Evolutionary conservation across 176 grass and related monocot species (phyloP).

Genomic region (Aegilops bicornis): DNA sequence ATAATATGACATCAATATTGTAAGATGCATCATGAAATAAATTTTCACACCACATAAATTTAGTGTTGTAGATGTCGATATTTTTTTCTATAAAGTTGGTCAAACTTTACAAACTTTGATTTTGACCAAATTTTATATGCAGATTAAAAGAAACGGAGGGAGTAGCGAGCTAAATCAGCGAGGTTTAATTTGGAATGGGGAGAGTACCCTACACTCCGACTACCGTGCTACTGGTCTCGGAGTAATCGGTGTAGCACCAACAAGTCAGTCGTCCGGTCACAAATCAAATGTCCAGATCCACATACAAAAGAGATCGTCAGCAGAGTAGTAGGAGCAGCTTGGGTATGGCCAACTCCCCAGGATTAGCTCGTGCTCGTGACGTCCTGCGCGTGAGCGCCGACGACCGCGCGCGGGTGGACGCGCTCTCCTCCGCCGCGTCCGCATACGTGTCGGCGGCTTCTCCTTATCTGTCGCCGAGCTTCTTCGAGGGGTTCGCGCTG

Average conservation of each 20-base stretch:
- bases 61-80: too few species aligned
- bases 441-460: not conserved
- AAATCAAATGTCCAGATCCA: not conserved
- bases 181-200: too few species aligned
- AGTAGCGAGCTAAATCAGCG: too few species aligned
- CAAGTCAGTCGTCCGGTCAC: not conserved
- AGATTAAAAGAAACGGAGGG: too few species aligned
- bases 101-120: too few species aligned
- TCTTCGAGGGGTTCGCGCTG: constrained; percentile 70
- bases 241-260: not conserved
- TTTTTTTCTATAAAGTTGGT: too few species aligned
- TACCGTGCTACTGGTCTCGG: too few species aligned
- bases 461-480: constrained; percentile 30
- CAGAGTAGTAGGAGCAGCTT: not conserved
- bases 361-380: not conserved
- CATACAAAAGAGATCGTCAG: not conserved
- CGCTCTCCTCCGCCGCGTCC: constrained; percentile 34
- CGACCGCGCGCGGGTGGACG: constrained; percentile 40
- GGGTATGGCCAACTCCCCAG: not conserved
- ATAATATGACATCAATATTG: too few species aligned
- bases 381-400: constrained; percentile 38
- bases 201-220: too few species aligned
- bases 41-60: too few species aligned
- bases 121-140: too few species aligned
- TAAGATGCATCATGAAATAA: too few species aligned